Evolutionary conservation across 2,329 filamentous ascomycete species (phyloP).

Genomic region (Botryotinia globosa): DNA sequence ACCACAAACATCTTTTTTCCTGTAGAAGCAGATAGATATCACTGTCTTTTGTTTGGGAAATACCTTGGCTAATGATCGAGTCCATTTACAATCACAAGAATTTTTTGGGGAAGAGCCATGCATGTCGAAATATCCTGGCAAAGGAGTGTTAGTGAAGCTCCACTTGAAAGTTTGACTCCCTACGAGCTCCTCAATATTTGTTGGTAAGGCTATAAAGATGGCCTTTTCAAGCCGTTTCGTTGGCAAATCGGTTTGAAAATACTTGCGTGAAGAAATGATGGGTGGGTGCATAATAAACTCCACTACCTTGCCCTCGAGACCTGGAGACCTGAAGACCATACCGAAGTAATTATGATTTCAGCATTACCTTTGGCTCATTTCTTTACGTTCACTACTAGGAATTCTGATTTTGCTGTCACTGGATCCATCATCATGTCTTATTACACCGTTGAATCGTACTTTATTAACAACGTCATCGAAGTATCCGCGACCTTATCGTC

Average conservation of each 20-base stretch:
- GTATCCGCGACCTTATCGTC: background rate
- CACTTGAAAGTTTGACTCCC: background rate
- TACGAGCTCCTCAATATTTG: background rate
- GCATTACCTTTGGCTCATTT: background rate
- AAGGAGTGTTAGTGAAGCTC: background rate
- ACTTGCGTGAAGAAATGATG: rapidly evolving
- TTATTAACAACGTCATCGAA: background rate
- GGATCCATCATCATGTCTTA: background rate
- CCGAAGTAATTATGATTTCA: background rate
- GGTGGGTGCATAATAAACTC: rapidly evolving
- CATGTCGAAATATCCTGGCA: rapidly evolving
- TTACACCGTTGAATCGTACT: background rate
- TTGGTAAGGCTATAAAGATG: background rate
- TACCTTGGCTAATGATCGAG: background rate
- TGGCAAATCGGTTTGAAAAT: background rate
- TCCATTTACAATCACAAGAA: background rate
- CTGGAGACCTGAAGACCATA: background rate
- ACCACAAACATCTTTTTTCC: too few species aligned
- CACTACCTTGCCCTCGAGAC: background rate
- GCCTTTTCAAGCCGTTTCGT: too few species aligned
- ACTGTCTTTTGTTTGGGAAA: background rate
- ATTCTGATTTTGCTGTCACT: background rate
- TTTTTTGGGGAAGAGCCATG: background rate
- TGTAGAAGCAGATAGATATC: too few species aligned
- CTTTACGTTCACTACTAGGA: background rate